Evolutionary conservation across 257 asterid species (phyloP).

Genomic region (Solanum tacnaense): DNA sequence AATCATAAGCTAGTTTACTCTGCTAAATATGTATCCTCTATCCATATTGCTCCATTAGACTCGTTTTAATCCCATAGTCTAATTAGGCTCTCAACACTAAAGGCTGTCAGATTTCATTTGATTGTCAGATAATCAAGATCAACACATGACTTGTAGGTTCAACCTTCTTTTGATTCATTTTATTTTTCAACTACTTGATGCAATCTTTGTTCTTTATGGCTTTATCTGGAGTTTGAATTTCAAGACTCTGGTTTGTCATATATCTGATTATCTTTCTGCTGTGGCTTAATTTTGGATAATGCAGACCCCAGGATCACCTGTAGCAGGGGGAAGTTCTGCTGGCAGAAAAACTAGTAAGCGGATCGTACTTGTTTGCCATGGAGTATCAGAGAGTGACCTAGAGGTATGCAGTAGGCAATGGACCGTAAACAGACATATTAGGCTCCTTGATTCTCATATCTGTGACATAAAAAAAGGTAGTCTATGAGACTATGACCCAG

Average conservation of each 20-base stretch:
- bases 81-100: background rate
- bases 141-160: background rate
- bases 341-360: conserved; percentile 67
- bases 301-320: conserved; percentile 94
- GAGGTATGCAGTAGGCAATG: conserved; percentile 30
- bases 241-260: background rate
- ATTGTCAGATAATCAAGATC: background rate
- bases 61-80: background rate
- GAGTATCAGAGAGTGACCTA: conserved; percentile 35
- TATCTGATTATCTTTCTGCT: background rate
- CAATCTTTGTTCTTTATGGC: background rate
- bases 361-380: conserved; percentile 59
- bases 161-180: background rate
- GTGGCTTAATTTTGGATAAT: conserved; percentile 16
- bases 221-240: conserved; percentile 10
- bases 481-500: background rate
- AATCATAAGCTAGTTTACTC: background rate
- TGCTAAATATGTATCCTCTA: background rate
- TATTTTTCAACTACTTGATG: background rate
- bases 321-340: conserved; percentile 46
- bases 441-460: background rate
- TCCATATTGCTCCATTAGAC: background rate
- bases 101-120: background rate
- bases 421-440: background rate
- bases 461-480: background rate